phyloP scores from a whole-genome alignment of 495 filamentous ascomycete species.

The Cryomyces minteri region DNA sequence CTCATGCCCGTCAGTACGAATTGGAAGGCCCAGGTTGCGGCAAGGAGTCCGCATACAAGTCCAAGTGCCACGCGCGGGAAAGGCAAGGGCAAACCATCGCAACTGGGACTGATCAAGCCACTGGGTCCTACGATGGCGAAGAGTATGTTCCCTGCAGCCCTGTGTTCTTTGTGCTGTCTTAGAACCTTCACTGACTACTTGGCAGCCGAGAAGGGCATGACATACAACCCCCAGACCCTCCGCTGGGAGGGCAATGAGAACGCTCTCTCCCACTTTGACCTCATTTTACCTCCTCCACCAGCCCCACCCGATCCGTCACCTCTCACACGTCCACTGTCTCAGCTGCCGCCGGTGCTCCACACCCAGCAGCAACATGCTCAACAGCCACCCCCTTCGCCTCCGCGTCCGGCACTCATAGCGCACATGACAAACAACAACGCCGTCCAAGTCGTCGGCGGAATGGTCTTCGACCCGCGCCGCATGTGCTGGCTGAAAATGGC shows the following conservation, averaged over 20 bases:
- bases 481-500: conserved; percentile 78
- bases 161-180: not conserved
- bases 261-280: conserved; percentile 54
- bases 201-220: conserved; percentile 80
- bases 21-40: conserved; percentile 57
- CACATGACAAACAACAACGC: conserved; percentile 50
- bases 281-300: conserved; percentile 14
- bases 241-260: conserved; percentile 96
- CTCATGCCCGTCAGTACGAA: conserved; percentile 52
- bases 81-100: conserved; percentile 24
- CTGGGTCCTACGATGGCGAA: conserved; percentile 40
- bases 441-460: conserved; percentile 80
- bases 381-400: conserved; percentile 20
- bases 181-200: not conserved
- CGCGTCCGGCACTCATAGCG: conserved; percentile 82
- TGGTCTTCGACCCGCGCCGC: conserved; percentile 91
- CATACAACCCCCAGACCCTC: conserved; percentile 68
- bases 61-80: conserved; percentile 36
- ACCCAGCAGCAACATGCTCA: conserved; percentile 1
- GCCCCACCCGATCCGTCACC: conserved; percentile 16
- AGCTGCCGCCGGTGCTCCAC: conserved; percentile 1
- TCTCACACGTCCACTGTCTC: conserved; percentile 3
- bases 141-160: conserved; percentile 31
- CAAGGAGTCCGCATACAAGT: conserved; percentile 33
- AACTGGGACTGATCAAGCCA: conserved; percentile 54